Base-by-base conservation (phyloP, 1,139 yeast species). In the Suhomyces taliae region DNA sequence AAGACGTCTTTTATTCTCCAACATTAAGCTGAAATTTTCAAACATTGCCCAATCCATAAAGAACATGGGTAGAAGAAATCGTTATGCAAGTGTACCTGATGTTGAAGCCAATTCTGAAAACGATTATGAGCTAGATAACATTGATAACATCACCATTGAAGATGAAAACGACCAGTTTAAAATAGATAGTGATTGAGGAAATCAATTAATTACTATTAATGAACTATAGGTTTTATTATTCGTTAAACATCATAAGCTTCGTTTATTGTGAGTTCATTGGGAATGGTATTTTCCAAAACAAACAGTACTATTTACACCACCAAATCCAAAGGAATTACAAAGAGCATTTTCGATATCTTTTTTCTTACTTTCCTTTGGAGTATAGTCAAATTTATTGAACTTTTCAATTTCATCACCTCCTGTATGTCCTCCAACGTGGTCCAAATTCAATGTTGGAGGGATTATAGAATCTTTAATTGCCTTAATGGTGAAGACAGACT, bases 291-390 rank as follows among this genome's bases (percentile, higher is more conserved):
- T 73, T 45, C 69, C 73, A 60, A 81, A 81, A 49, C 75, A 71
- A 11, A 89, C 55, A 2, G 95, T 79, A 11, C 95, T 86, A 65
- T 95, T 95, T 7, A 95, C 90, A 11, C 99, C 99, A 8, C 99
- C 99, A 70, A 95, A 93, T 0, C 99, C 99, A 70, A 95, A 93
- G 55, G 97, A 89, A 62, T 95, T 95, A 47, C 90, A 82, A 56
- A 95, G 55, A 0, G 93, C 97, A 54, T 79, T 76, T 7, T 76
- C 60, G 8, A 88, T 61, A 4, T 63, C 58, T 35, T 65, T 69
- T 14, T 64, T 48, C 50, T 69, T 74, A 6, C 85, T 70, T 7
- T 59, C 53, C 33, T 78, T 69, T 0, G 82, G 78, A 6, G 89
- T 85, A 56, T 85, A 86, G 58, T 87, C 84, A 54, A 88, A 78